These are phyloP conservation scores for Dothidotthia symphoricarpi DNA, from an alignment of 2,329 filamentous ascomycete genomes.

Conservation along the genomic window DNA sequence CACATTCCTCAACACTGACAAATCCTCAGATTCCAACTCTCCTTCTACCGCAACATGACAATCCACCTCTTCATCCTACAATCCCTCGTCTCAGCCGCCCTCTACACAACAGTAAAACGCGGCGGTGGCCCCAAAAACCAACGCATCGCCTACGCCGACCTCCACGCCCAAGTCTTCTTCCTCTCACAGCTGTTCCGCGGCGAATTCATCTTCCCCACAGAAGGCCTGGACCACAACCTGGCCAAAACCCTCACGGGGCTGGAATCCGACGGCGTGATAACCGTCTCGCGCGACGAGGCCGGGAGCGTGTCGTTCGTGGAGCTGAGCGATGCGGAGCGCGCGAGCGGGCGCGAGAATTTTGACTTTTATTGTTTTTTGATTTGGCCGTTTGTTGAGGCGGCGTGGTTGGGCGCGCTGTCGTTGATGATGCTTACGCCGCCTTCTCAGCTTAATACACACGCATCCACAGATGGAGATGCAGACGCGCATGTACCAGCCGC, in stretches of 20 bases:
- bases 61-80: slow-evolving; percentile 97
- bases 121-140: slow-evolving; percentile 83
- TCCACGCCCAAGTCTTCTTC: slow-evolving; percentile 80
- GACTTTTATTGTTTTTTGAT: slow-evolving; percentile 99
- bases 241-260: slow-evolving; percentile 75
- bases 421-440: slow-evolving; percentile 84
- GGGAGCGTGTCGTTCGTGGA: slow-evolving; percentile 64
- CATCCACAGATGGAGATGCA: no score
- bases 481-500: no score
- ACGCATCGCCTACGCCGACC: slow-evolving; percentile 69
- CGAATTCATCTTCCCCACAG: slow-evolving; percentile 94
- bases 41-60: slow-evolving; percentile 99
- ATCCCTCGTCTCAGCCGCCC: slow-evolving; percentile 80
- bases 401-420: slow-evolving; percentile 86
- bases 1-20: slow-evolving; percentile 3
- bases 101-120: slow-evolving; percentile 88
- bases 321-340: slow-evolving; percentile 72
- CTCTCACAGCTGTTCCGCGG: slow-evolving; percentile 87
- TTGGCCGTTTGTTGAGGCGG: slow-evolving; percentile 96
- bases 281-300: slow-evolving; percentile 57
- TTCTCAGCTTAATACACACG: slow-evolving; percentile 47
- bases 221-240: slow-evolving; percentile 77
- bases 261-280: slow-evolving; percentile 75
- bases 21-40: slow-evolving; percentile 71
- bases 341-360: slow-evolving; percentile 84